These are phyloP conservation scores for Rubroboletus satanas DNA, from an alignment of 768 basidiomycete genomes.

Conservation along the genomic window DNA sequence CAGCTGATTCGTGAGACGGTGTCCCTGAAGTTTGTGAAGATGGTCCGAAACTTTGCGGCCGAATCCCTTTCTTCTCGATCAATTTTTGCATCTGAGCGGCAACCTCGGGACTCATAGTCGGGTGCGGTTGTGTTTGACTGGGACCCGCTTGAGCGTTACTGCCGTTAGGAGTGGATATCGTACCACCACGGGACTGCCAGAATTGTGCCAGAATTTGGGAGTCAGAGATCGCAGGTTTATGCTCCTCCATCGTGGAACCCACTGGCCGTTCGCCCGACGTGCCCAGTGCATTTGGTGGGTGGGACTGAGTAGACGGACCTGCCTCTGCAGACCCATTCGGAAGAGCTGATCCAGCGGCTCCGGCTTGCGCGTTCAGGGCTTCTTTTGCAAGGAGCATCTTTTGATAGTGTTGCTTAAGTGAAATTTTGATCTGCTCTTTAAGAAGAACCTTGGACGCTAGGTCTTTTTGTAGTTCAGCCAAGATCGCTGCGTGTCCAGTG, in stretches of 20 bases:
- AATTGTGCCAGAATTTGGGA: conserved; percentile 27
- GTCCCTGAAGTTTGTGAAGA: conserved; percentile 18
- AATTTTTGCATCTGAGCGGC: conserved; percentile 47
- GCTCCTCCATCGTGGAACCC: conserved; percentile 16
- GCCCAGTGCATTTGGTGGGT: conserved; percentile 1
- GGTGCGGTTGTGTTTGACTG: conserved; percentile 9
- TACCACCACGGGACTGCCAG: conserved; percentile 28
- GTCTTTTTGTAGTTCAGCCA: conserved; percentile 14
- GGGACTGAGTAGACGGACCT: conserved; percentile 12
- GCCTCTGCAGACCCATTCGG: conserved; percentile 8
- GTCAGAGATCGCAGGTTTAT: conserved; percentile 17
- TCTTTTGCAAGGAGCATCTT: conserved; percentile 12
- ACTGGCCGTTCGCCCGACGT: conserved; percentile 4
- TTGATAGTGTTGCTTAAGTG: conserved; percentile 17
- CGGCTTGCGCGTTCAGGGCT: conserved; percentile 1
- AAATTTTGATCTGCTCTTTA: conserved; percentile 10
- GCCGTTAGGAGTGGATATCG: not conserved
- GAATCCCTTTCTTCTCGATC: conserved; percentile 41
- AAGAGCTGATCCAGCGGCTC: not conserved
- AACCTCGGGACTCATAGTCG: conserved; percentile 13
- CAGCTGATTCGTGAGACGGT: conserved; percentile 8
- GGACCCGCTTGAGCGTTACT: conserved; percentile 15
- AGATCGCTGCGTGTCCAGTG: conserved; percentile 15
- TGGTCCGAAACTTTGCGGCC: conserved; percentile 18
- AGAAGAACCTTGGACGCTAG: not conserved